phyloP scores from a whole-genome alignment of 441 rosid genomes.

The Arabidopsis hybrid region DNA sequence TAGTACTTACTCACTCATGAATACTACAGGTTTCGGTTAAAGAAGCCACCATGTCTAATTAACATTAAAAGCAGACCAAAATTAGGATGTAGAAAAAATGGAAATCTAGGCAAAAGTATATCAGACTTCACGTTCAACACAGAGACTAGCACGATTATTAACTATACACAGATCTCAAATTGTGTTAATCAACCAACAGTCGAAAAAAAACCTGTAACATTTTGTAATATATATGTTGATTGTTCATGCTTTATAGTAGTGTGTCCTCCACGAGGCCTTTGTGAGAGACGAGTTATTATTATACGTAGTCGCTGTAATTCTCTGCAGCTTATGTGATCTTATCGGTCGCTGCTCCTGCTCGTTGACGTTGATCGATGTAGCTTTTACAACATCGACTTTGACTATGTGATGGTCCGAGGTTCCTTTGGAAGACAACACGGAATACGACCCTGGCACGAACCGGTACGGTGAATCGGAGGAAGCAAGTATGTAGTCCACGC shows the following conservation, averaged over 20 bases:
- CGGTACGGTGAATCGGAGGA: constrained; percentile 76
- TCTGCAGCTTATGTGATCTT: constrained; percentile 46
- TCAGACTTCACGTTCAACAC: constrained; percentile 23
- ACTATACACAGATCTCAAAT: constrained; percentile 32
- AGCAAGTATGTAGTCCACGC: constrained; percentile 84
- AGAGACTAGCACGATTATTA: constrained; percentile 13
- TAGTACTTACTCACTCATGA: background rate
- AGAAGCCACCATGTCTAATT: constrained; percentile 2
- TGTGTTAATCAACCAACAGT: constrained; percentile 22
- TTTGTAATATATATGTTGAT: constrained; percentile 7
- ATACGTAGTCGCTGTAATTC: constrained; percentile 52
- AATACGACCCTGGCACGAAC: constrained; percentile 85
- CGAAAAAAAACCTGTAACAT: constrained; percentile 5
- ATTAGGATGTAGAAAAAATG: background rate
- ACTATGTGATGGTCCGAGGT: constrained; percentile 98
- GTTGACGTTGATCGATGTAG: constrained; percentile 20
- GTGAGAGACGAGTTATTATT: constrained; percentile 51
- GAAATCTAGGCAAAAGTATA: constrained; percentile 4
- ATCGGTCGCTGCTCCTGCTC: constrained; percentile 42
- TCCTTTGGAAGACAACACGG: constrained; percentile 89
- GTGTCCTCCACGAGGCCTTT: constrained; percentile 65
- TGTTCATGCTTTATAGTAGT: constrained; percentile 43
- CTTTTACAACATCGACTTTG: constrained; percentile 68
- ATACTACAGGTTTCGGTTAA: constrained; percentile 16
- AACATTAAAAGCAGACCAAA: constrained; percentile 7